Percentiles rank a stretch among this genome's conserved stretches.
phyloP scores from a whole-genome alignment of 2,329 filamentous ascomycete genomes.

The Neonectria magnoliae region DNA sequence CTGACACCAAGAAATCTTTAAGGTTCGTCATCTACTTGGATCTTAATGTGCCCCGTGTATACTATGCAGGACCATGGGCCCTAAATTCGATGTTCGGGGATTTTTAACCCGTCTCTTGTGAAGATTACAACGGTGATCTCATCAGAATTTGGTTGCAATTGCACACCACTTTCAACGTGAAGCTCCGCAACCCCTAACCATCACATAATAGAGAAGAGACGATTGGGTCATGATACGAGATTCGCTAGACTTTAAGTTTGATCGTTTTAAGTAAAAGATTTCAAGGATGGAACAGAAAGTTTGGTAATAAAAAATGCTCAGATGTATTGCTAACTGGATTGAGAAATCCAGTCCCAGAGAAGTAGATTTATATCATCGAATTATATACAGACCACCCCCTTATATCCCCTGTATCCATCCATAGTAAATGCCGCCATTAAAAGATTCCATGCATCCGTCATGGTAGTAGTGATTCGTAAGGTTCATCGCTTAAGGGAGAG shows the following conservation, averaged over 20 bases:
- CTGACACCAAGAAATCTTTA: no score
- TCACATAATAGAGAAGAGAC: background rate
- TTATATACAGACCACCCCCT: slow-evolving; percentile 1
- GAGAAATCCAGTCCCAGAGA: background rate
- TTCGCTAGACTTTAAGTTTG: background rate
- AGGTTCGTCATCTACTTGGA: no score
- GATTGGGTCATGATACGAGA: background rate
- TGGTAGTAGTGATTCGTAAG: no score
- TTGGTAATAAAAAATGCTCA: slow-evolving; percentile 9
- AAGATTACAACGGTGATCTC: no score
- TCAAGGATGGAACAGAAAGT: background rate
- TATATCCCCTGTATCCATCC: background rate
- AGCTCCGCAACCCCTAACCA: no score
- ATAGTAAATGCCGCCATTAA: background rate
- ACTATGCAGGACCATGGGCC: no score
- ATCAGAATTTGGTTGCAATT: no score
- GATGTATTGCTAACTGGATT: slow-evolving; percentile 6
- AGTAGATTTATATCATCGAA: slow-evolving; percentile 1
- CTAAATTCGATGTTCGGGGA: no score
- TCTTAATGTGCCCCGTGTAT: no score
- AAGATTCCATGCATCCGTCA: background rate
- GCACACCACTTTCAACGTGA: no score
- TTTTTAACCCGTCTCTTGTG: no score
- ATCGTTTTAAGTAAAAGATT: background rate
- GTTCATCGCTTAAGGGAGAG: slow-evolving; percentile 31